Base-by-base conservation (phyloP, 192 early-diverging fungal genomes). In the Coemansia sp. region DNA sequence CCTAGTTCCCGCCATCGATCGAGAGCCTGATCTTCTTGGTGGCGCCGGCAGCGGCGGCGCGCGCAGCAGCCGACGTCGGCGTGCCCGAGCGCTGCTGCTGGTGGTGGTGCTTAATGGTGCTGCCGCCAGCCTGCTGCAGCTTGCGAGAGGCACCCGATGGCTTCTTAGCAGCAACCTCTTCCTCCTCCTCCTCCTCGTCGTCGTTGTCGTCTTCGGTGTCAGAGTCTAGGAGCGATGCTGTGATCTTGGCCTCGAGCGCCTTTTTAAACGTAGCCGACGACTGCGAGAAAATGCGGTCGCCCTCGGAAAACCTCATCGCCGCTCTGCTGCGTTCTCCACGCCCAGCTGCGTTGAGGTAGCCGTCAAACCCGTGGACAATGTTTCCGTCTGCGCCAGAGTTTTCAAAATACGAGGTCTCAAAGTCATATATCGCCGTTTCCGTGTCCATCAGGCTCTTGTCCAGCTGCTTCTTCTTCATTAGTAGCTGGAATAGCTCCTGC, bases 401-500 rank as follows among this genome's bases (percentile, higher is more conserved):
- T 70, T 95, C 93, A 26, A 95, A 76, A 60, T 95, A 95, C 8
- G 88, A 87, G 1, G 87, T 87, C 62, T 95, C 93, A 66, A 90
- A 89, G 18, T 81, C 73, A 68, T 90, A 95, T 32, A 95, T 93
- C 18, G 82, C 79, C 14, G 81, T 73, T 58, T 95, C 93, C 0
- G 93, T 70, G 25, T 81, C 86, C 30, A 64, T 60, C 54, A 94
- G 67, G 40, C 79, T 85, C 22, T 80, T 81, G 61, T 94, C 92
- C 19, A 90, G 81, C 22, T 85, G 79, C 68, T 89, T 90, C 59
- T 94, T 94, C 35, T 88, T 82, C 19, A 77, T 58, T 21, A 92
- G 50, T 4, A 94, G 71, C 34, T 86, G 86, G 34, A 73, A 81
- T 15, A 92, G 71, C 48, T 90, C 88, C 46, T 77, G 72, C 58